These are phyloP conservation scores for Mycena metata DNA, from an alignment of 768 basidiomycete species.

Conservation along the genomic window DNA sequence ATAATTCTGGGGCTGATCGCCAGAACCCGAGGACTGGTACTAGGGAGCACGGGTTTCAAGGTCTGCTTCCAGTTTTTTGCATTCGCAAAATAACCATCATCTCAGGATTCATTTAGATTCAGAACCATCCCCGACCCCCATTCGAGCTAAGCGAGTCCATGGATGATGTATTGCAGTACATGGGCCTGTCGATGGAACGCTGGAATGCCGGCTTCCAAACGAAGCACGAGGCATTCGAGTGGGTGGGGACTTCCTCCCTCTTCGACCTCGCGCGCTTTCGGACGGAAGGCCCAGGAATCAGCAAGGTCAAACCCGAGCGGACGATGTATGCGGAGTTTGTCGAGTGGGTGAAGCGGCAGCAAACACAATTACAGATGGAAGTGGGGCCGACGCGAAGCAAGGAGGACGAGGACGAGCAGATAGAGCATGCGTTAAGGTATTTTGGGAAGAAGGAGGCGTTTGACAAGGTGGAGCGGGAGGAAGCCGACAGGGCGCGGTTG, in stretches of 20 bases:
- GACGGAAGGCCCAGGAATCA: conserved; percentile 51
- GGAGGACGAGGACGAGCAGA: conserved; percentile 39
- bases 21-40: conserved; percentile 61
- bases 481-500: conserved; percentile 46
- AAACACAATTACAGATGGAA: not conserved
- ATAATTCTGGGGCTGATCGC: conserved; percentile 76
- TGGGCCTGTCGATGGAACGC: conserved; percentile 66
- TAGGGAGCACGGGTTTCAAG: conserved; percentile 71
- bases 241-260: conserved; percentile 66
- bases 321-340: conserved; percentile 74
- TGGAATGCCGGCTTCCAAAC: conserved; percentile 70
- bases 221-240: conserved; percentile 67
- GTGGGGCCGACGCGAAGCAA: conserved; percentile 24
- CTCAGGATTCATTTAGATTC: conserved; percentile 44
- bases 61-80: conserved; percentile 46
- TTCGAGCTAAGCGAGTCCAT: conserved; percentile 65
- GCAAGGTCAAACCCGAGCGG: conserved; percentile 62
- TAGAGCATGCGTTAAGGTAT: conserved; percentile 62
- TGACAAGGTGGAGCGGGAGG: conserved; percentile 52
- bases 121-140: conserved; percentile 58
- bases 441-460: conserved; percentile 67
- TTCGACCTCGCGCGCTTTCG: conserved; percentile 60
- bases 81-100: not conserved
- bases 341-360: conserved; percentile 56
- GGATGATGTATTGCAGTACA: conserved; percentile 64